Evolutionary conservation across 202 grass and related monocot genomes (phyloP).

Genomic region (Panicum virgatum): DNA sequence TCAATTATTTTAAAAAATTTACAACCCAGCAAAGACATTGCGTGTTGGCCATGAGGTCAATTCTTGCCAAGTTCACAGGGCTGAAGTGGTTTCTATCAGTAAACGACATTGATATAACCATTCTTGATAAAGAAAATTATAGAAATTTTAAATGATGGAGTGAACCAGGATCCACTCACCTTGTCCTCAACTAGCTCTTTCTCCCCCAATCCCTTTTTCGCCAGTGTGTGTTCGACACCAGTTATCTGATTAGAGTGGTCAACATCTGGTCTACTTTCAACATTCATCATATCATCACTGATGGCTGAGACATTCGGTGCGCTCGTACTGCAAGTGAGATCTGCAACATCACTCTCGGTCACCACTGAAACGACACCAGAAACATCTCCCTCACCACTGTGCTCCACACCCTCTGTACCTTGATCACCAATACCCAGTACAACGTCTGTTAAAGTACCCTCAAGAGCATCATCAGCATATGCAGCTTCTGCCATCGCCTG

Average conservation of each 20-base stretch:
- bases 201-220: neutral
- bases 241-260: slow-evolving; percentile 1
- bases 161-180: slow-evolving; percentile 20
- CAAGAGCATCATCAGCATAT: neutral
- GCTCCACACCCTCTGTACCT: neutral
- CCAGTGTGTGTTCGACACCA: neutral
- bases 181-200: neutral
- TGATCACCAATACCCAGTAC: neutral
- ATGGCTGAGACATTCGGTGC: neutral
- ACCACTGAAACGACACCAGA: neutral
- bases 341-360: slow-evolving; percentile 12
- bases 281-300: slow-evolving; percentile 5
- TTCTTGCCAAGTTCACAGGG: neutral
- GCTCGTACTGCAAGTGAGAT: slow-evolving; percentile 1
- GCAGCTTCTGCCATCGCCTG: neutral
- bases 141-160: neutral
- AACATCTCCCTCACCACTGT: neutral
- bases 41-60: neutral
- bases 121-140: neutral
- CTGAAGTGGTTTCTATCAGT: neutral
- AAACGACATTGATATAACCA: neutral
- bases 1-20: neutral
- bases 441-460: slow-evolving; percentile 3
- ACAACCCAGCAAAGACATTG: neutral
- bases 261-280: neutral